phyloP scores from a whole-genome alignment of 2,329 filamentous ascomycete genomes.

The Chalaropsis thielavioides region DNA sequence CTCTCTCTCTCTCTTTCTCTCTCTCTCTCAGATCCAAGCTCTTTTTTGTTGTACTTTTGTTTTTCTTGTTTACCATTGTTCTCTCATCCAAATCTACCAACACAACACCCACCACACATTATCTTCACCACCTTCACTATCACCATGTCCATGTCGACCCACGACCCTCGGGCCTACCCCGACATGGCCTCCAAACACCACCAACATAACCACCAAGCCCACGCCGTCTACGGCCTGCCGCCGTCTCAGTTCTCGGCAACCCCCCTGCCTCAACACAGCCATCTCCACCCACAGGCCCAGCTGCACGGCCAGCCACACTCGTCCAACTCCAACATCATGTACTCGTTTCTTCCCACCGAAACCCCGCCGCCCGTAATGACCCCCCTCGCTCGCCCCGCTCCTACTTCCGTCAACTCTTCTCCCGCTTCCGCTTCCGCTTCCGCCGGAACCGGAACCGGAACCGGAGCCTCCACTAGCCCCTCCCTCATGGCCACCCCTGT shows the following conservation, averaged over 20 bases:
- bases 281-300: constrained; percentile 3
- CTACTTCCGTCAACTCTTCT: neutral
- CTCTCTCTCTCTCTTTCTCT: neutral
- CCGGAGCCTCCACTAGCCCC: neutral
- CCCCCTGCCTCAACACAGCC: neutral
- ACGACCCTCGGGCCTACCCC: constrained; percentile 8
- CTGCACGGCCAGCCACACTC: constrained; percentile 1
- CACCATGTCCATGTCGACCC: constrained; percentile 6
- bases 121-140: neutral
- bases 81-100: no score
- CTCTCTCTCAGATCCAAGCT: neutral
- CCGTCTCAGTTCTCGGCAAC: neutral
- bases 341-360: constrained; percentile 11
- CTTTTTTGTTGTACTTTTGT: neutral
- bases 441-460: no score
- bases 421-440: neutral
- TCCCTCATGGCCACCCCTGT: neutral
- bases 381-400: neutral
- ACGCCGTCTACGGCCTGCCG: constrained; percentile 4
- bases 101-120: neutral
- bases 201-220: neutral
- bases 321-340: constrained; percentile 12
- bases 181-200: constrained; percentile 11
- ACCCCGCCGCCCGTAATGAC: neutral
- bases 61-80: neutral